Percentiles rank a stretch among this genome's conserved stretches.
These are phyloP conservation scores for Lyophyllum atratum DNA, from an alignment of 768 basidiomycete genomes.

Conservation along the genomic window DNA sequence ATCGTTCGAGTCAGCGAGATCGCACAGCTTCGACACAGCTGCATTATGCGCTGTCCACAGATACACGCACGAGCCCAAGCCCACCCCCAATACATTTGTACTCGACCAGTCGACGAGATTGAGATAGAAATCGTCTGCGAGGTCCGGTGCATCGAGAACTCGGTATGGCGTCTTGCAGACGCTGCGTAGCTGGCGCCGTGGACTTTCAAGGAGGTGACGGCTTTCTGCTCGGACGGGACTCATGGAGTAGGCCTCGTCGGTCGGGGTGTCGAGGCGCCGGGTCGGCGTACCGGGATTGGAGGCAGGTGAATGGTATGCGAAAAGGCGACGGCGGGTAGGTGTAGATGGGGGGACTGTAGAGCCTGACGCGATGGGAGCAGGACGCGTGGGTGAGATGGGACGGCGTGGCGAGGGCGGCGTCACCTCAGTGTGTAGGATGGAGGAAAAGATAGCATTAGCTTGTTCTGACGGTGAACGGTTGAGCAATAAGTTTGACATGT, in stretches of 20 bases:
- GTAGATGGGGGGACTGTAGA: slow-evolving; percentile 47
- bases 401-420: slow-evolving; percentile 68
- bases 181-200: slow-evolving; percentile 75
- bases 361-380: slow-evolving; percentile 38
- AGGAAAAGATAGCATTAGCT: slow-evolving; percentile 80
- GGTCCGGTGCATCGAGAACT: slow-evolving; percentile 94
- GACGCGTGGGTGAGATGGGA: slow-evolving; percentile 62
- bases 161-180: slow-evolving; percentile 96
- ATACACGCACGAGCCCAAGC: slow-evolving; percentile 90
- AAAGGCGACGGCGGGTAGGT: slow-evolving; percentile 62
- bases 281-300: slow-evolving; percentile 61
- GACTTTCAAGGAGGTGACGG: slow-evolving; percentile 80
- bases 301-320: slow-evolving; percentile 64
- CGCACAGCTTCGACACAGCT: slow-evolving; percentile 88
- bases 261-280: slow-evolving; percentile 75
- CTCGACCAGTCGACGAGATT: slow-evolving; percentile 98
- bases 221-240: slow-evolving; percentile 86
- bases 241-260: slow-evolving; percentile 87
- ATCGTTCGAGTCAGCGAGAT: slow-evolving; percentile 67
- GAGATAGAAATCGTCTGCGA: slow-evolving; percentile 98
- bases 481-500: neutral
- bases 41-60: slow-evolving; percentile 97
- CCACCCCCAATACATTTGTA: slow-evolving; percentile 93
- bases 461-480: slow-evolving; percentile 52
- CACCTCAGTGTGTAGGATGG: slow-evolving; percentile 77